phyloP scores from a whole-genome alignment of 108 stramenopile genomes.

The Nitzschia palea region DNA sequence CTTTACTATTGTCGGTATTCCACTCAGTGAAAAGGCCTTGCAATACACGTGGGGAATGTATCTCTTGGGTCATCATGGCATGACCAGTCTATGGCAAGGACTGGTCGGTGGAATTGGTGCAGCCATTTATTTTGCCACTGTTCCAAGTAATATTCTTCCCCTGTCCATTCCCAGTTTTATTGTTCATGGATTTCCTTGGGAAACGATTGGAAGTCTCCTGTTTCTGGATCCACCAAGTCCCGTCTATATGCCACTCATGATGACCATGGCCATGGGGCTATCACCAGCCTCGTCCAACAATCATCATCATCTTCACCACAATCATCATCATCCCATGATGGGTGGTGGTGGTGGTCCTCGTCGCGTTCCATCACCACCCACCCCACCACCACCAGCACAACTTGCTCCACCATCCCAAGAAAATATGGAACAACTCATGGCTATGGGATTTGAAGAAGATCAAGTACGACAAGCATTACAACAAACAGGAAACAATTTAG shows the following conservation, averaged over 20 bases:
- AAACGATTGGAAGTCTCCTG: slow-evolving; percentile 17
- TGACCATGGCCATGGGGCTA: neutral
- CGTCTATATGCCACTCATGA: slow-evolving; percentile 13
- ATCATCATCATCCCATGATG: neutral
- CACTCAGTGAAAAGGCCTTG: slow-evolving; percentile 73
- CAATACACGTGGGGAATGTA: slow-evolving; percentile 43
- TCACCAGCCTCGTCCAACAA: no score
- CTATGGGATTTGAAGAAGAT: slow-evolving; percentile 83
- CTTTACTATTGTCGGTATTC: slow-evolving; percentile 46
- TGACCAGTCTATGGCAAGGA: slow-evolving; percentile 4
- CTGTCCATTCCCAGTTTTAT: slow-evolving; percentile 12
- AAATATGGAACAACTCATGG: slow-evolving; percentile 70
- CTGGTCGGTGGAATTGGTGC: slow-evolving; percentile 1
- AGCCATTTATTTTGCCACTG: slow-evolving; percentile 1
- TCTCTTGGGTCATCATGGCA: slow-evolving; percentile 6
- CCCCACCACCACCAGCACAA: slow-evolving; percentile 24
- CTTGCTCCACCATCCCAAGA: slow-evolving; percentile 57
- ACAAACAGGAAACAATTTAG: slow-evolving; percentile 73
- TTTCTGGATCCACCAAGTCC: slow-evolving; percentile 22
- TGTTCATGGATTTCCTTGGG: slow-evolving; percentile 24
- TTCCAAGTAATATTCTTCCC: neutral
- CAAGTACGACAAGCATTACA: slow-evolving; percentile 72
- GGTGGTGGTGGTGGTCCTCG: neutral
- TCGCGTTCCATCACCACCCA: neutral
- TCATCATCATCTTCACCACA: neutral